Evolutionary conservation across 345 rosid species (phyloP), one percentile per base, ranked within the genome.

Genomic region (Iberis pinnata): DNA sequence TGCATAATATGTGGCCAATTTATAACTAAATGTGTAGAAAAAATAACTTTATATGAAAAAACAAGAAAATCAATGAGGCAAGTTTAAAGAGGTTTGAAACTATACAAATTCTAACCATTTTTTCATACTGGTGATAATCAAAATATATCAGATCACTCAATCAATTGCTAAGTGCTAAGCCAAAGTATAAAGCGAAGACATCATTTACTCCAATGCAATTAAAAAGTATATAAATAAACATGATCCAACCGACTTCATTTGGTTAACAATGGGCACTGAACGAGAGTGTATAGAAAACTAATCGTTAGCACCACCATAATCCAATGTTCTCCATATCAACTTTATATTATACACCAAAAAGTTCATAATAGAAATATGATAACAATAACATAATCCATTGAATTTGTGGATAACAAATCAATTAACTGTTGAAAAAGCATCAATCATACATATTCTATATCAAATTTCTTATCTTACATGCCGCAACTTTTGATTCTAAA

Each of bases 1-100:
- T 16, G 99, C 85, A 72, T 86, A 88, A 36, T 85, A 95, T 73
- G 76, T 87, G 1, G 99, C 95, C 68, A 78, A 68, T 54, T 80
- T 88, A 70, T 80, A 86, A 76, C 99, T 88, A 66, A 63, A 48
- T 13, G 12, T 27, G 6, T 38, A n/a, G 12, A 19, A 40, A 36
- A 24, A 42, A 29, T 8, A 5, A 1, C 43, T 38, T 6, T 12
- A 15, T 5, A n/a, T n/a, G n/a, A 14, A 39, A 69, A 63, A 18
- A 46, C 37, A 53, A 63, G 41, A 55, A 39, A 62, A 18, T n/a
- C n/a, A n/a, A n/a, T n/a, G n/a, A n/a, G n/a, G n/a, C n/a, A 39
- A 10, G 35, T 35, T 18, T 42, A 24, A 9, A 44, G 48, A 49
- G 18, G 18, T 26, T 35, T 40, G 8, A 14, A 11, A 22, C 35